Base-by-base conservation (phyloP, 441 rosid genomes). In the Syzygium syzygioides region DNA sequence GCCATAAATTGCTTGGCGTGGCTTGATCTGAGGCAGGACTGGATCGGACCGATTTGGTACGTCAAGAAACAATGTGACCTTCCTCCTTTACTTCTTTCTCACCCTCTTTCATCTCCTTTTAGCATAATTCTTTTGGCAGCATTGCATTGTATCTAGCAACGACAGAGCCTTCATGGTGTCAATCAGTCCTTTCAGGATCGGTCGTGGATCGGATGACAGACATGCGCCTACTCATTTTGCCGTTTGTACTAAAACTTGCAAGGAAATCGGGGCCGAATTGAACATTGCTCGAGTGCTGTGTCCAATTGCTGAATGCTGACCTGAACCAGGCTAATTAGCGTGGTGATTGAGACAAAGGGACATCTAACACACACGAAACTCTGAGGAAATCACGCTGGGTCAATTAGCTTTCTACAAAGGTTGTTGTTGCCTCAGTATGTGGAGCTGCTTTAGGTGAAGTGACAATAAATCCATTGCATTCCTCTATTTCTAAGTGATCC, bases 231-330 rank as follows among this genome's bases (percentile, higher is more conserved):
- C 76, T 64, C 76, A 30, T 4, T 64, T 30, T 5, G 76, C 76
- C 10, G 37, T 28, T 28, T 6, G 66, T 28, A 28, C 32, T 0
- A 60, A 20, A 34, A 23, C 9, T 11, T 0, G 80, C 1, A 23
- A 71, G 52, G 45, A 37, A 71, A 71, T 71, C n/a, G 41, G 17
- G 52, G 83, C 17, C 6, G 83, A 71, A 37, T 10, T 23, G 83
- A 71, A 37, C 83, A 0, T 34, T 41, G 79, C 79, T 66, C 45
- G 41, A 32, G 41, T 5, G 79, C 14, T 45, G 11, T 19, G 80
- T 71, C 48, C 50, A 34, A 34, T 34, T 0, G 80, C 50, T 12
- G n/a, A 71, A 1, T 37, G 50, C 83, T 37, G 83, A 37, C 50
- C 52, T 71, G 12, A 71, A 23, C 50, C 50, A 7, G 83, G n/a